Base-by-base conservation (phyloP, 495 filamentous ascomycete genomes). In the Penicillium malachiteum region DNA sequence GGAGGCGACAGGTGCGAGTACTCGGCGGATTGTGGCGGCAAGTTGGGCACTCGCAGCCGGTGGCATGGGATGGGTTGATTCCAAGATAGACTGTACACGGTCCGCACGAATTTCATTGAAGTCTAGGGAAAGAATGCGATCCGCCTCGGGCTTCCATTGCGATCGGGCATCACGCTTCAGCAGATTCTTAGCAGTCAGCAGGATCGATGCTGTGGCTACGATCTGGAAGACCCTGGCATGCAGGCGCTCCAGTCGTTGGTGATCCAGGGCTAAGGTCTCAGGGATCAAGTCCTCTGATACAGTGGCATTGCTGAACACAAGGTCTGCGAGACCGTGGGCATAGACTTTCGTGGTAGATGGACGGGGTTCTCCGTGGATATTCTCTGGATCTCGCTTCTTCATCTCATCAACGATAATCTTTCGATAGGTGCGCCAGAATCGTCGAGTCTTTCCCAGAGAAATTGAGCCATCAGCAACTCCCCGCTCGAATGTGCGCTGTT, bases 161-260 rank as follows among this genome's bases (percentile, higher is more conserved):
- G 82, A 84, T 32, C 94, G 87, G 16, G 92, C 88, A 69, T 97
- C 93, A 17, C 94, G 87, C 71, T 95, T 96, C 43, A 98, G 85
- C 10, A 97, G 78, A 65, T 96, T 97, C 78, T 98, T 98, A 60
- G 89, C 91, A 1, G 95, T 95, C 33, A 97, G 71, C 7, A 96
- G 78, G 51, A 97, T 92, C 17, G 85, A 81, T 14, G 90, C 89
- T 7, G 91, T 83, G 16, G 90, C 89, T 18, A 92, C 83, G 58
- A 94, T 87, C 43, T 86, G 84, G 52, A 92, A 83, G 9, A 86
- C 81, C 32, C 87, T 79, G 7, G 77, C 75, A 30, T 92, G 88
- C 38, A 91, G 77, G 31, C 81, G 79, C 21, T 73, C 69, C 32
- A 92, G 77, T 18, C 95, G 88, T 41, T 83, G 82, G 42, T 76